These are phyloP conservation scores for Rhazya stricta DNA, from an alignment of 257 asterid genomes.

Conservation along the genomic window DNA sequence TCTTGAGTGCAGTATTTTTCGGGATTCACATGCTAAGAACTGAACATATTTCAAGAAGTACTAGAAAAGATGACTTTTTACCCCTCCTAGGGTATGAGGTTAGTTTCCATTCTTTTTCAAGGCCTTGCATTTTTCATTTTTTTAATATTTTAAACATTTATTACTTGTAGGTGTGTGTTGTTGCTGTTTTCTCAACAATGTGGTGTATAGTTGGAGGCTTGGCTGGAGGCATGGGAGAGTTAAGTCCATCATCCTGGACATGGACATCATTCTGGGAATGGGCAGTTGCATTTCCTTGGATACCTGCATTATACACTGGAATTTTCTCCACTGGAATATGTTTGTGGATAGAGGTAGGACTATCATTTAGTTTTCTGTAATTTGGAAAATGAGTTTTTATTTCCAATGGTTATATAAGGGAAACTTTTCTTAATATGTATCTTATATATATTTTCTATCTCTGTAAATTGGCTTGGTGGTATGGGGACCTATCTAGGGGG, in stretches of 20 bases:
- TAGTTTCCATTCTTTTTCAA: conserved; percentile 9
- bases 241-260: conserved; percentile 50
- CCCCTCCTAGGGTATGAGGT: conserved; percentile 83
- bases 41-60: conserved; percentile 63
- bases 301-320: conserved; percentile 79
- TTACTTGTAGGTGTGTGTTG: conserved; percentile 46
- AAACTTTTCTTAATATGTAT: no score
- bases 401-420: no score
- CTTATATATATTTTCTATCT: no score
- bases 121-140: conserved; percentile 8
- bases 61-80: conserved; percentile 45
- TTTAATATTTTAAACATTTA: conserved; percentile 12
- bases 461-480: no score
- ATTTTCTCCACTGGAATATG: conserved; percentile 68
- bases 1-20: conserved; percentile 68
- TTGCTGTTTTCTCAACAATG: conserved; percentile 55
- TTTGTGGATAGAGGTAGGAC: conserved; percentile 68
- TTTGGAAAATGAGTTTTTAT: background rate
- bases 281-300: conserved; percentile 61
- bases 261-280: conserved; percentile 30
- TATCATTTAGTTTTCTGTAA: background rate
- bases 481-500: no score
- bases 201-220: conserved; percentile 52
- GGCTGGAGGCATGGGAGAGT: conserved; percentile 33
- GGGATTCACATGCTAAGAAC: conserved; percentile 85